These are phyloP conservation scores for Oxytropis ochrocephala DNA, from an alignment of 306 rosid genomes.

Conservation along the genomic window DNA sequence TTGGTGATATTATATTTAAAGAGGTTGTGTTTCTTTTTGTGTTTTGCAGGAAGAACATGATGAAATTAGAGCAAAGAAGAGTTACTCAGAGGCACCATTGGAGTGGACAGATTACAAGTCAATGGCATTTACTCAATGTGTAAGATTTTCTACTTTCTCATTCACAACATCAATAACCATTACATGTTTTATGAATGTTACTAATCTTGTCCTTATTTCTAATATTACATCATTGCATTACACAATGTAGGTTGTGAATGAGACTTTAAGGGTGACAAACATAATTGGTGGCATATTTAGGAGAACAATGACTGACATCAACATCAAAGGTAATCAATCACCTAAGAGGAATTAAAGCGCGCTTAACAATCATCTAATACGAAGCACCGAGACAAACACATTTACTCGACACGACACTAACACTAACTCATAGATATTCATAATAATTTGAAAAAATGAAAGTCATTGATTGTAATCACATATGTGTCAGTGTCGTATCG, in stretches of 20 bases:
- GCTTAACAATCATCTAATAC: background rate
- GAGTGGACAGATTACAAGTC: conserved; percentile 91
- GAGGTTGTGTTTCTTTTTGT: conserved; percentile 2
- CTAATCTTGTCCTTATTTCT: background rate
- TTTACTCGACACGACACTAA: too few relatives aligned
- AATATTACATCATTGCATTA: background rate
- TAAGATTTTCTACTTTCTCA: conserved; percentile 29
- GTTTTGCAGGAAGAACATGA: conserved; percentile 76
- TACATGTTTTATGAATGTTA: too few relatives aligned
- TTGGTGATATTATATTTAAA: too few relatives aligned
- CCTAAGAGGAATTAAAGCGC: background rate
- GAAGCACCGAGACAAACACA: background rate
- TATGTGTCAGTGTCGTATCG: too few relatives aligned
- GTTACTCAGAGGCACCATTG: conserved; percentile 27
- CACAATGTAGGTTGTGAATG: conserved; percentile 64
- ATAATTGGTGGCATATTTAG: conserved; percentile 89
- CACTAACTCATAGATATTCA: too few relatives aligned
- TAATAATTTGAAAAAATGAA: too few relatives aligned
- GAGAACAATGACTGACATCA: conserved; percentile 62
- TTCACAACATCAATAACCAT: background rate
- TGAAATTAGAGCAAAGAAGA: conserved; percentile 58
- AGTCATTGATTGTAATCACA: too few relatives aligned
- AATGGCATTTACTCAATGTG: conserved; percentile 93
- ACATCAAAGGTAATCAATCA: conserved; percentile 54
- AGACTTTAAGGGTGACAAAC: conserved; percentile 75